These are phyloP conservation scores for Hypericum perforatum DNA, from an alignment of 345 rosid genomes.

Conservation along the genomic window DNA sequence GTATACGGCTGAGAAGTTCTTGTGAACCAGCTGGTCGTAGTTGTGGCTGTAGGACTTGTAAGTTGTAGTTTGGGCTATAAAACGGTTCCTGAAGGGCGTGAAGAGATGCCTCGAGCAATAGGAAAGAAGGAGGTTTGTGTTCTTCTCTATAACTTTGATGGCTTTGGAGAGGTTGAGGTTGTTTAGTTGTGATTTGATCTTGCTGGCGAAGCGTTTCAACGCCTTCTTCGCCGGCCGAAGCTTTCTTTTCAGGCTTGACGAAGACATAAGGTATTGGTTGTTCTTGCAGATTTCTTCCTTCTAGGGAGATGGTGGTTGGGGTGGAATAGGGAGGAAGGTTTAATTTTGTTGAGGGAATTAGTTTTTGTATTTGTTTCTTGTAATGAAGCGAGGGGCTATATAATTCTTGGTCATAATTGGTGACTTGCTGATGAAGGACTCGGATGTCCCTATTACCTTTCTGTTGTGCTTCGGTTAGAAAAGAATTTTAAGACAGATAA, in stretches of 20 bases:
- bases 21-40: slow-evolving; percentile 6
- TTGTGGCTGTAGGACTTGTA: slow-evolving; percentile 12
- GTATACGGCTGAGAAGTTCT: slow-evolving; percentile 26
- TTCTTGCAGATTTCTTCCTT: neutral
- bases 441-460: no score
- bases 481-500: no score
- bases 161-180: slow-evolving; percentile 27
- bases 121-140: slow-evolving; percentile 28
- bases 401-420: no score
- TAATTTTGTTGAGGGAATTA: no score
- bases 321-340: no score
- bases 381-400: no score
- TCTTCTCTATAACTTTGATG: slow-evolving; percentile 24
- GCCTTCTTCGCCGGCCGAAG: slow-evolving; percentile 53
- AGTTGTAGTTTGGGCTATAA: slow-evolving; percentile 15
- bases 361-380: no score
- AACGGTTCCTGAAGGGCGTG: slow-evolving; percentile 35
- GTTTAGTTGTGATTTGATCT: slow-evolving; percentile 39
- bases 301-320: neutral
- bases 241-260: slow-evolving; percentile 40
- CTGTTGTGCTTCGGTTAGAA: no score
- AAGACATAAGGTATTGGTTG: slow-evolving; percentile 26
- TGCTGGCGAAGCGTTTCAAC: slow-evolving; percentile 39
- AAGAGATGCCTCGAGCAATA: slow-evolving; percentile 38
- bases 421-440: no score